phyloP scores from a whole-genome alignment of 2,329 filamentous ascomycete genomes.

The Cordyceps militaris region DNA sequence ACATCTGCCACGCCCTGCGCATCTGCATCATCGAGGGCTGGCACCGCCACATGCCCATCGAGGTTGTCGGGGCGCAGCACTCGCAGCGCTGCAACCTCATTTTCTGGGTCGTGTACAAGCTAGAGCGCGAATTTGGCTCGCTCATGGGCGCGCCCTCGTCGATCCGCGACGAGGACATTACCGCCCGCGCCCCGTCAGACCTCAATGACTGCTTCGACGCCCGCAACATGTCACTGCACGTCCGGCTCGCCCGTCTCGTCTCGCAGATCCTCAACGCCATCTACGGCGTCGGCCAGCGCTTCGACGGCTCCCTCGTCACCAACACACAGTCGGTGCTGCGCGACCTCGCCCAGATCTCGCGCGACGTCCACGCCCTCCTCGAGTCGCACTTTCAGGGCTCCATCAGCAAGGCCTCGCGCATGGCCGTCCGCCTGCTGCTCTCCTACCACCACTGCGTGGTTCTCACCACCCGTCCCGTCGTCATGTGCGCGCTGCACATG shows the following conservation, averaged over 20 bases:
- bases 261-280: slow-evolving; percentile 14
- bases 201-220: slow-evolving; percentile 22
- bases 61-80: slow-evolving; percentile 18
- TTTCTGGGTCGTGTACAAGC: slow-evolving; percentile 26
- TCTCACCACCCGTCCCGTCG: slow-evolving; percentile 24
- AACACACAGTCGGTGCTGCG: slow-evolving; percentile 24
- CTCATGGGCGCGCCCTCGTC: slow-evolving; percentile 23
- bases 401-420: slow-evolving; percentile 23
- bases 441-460: slow-evolving; percentile 25
- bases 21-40: slow-evolving; percentile 27
- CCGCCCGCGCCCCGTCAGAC: slow-evolving; percentile 23
- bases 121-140: slow-evolving; percentile 23
- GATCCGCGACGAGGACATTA: slow-evolving; percentile 24
- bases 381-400: slow-evolving; percentile 23
- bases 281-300: slow-evolving; percentile 22
- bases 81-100: slow-evolving; percentile 23
- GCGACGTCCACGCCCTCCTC: slow-evolving; percentile 22
- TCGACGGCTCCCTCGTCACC: slow-evolving; percentile 22
- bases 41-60: slow-evolving; percentile 22
- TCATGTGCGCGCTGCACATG: slow-evolving; percentile 28
- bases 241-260: slow-evolving; percentile 22
- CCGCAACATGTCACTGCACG: slow-evolving; percentile 20
- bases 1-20: slow-evolving; percentile 28
- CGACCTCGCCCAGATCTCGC: slow-evolving; percentile 21
- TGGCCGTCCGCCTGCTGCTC: slow-evolving; percentile 20